Evolutionary conservation across 148 eudicot species (phyloP), one percentile per base, ranked within the genome.

Genomic region (Rhododendron mucronatum): DNA sequence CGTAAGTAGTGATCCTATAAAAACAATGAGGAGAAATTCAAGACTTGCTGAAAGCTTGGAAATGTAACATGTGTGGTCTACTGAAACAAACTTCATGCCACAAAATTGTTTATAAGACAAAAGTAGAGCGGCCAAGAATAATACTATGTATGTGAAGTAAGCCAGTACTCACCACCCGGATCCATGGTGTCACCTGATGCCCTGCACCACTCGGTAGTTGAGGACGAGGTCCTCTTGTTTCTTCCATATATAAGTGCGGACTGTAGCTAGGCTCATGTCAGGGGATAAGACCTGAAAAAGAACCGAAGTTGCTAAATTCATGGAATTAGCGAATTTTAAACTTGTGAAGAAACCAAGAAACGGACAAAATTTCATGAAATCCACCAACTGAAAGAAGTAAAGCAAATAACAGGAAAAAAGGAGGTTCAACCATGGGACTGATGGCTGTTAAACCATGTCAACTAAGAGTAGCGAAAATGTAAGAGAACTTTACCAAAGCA

Each of bases 231-330:
- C 99, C 50, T 96, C 99, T 30, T 97, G 85, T 89, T 94, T 96
- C 89, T 96, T 95, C 99, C 98, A 96, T 69, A 96, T 90, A 90
- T 95, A 96, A 21, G 95, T 89, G 44, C 98, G 93, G 59, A 96
- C 98, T 44, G 99, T 96, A 44, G 98, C 98, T 88, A 96, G 91
- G 90, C 99, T 95, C 99, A 96, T 96, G 15, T 95, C 98, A 76
- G 97, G 99, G 73, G 95, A 89, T 87, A 96, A 89, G 69, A 94
- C 95, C 99, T 97, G 93, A 48, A 93, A 80, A 80, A 84, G 53
- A 63, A 59, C 79, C 74, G 73, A 78, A 47, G 14, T 63, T 2
- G n/a, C 33, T 47, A 51, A 51, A 39, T 14, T 12, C 47, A 47
- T 9, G 30, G 5, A 33, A 6, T 33, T 57, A 23, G 20, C 1